Conservation (phyloP, 768 basidiomycete genomes). For the Leccinum barrowsii region DNA sequence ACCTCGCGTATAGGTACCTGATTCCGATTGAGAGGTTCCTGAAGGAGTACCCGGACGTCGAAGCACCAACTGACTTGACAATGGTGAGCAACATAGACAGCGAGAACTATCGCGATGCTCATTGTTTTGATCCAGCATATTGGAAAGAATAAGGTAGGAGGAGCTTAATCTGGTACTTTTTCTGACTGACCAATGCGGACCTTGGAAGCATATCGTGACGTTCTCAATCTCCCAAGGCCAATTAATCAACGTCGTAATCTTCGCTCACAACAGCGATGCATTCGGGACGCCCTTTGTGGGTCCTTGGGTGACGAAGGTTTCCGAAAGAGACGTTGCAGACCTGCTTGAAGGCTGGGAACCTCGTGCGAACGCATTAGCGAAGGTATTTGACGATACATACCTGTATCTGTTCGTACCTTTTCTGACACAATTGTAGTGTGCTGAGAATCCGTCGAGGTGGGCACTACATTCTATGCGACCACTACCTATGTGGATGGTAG, state of each 20-base stretch:
- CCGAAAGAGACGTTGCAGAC: constrained; percentile 31
- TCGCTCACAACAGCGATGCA: constrained; percentile 23
- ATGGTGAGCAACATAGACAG: background rate
- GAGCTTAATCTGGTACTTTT: background rate
- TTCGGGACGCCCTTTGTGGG: constrained; percentile 33
- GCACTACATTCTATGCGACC: constrained; percentile 32
- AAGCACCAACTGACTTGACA: constrained; percentile 27
- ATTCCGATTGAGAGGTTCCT: constrained; percentile 28
- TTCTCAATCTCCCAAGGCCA: constrained; percentile 38
- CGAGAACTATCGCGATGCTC: background rate
- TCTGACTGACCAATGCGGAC: background rate
- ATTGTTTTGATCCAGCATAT: constrained; percentile 17
- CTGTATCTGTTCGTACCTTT: background rate
- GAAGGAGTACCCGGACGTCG: constrained; percentile 32
- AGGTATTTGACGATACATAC: constrained; percentile 4
- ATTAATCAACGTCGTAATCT: constrained; percentile 37
- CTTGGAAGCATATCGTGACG: constrained; percentile 35
- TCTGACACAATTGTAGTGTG: constrained; percentile 25
- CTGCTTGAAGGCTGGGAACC: constrained; percentile 27
- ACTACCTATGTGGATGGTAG: no score
- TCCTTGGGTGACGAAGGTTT: constrained; percentile 26
- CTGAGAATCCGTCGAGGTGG: constrained; percentile 40
- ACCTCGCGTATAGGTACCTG: constrained; percentile 37
- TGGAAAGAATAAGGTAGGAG: constrained; percentile 19
- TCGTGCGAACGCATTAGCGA: constrained; percentile 4